Base-by-base conservation (phyloP, 73 alveolate species). In the Blepharisma stoltei region DNA sequence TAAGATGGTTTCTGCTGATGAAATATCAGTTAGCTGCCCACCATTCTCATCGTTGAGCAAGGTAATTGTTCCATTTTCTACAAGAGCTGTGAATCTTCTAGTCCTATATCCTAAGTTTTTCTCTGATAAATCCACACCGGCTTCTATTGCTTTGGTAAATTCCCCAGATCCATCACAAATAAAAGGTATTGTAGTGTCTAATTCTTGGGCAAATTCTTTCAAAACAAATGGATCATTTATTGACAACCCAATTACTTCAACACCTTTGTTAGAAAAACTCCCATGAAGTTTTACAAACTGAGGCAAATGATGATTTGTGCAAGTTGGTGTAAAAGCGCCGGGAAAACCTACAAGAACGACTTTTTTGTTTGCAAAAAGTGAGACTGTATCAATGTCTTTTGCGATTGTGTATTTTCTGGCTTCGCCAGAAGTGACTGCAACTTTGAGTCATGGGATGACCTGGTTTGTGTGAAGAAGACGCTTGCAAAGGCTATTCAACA, bases 311-410 rank as follows among this genome's bases (percentile, higher is more conserved):
- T 11, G 38, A 11, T 53, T 18, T 43, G 44, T 23, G 84, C 91
- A 83, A n/a, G 87, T 80, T 1, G 91, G 91, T 7, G 91, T 83
- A 68, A 52, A 83, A 9, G 88, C 87, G 1, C 91, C 91, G 5
- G 91, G 91, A 43, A 79, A 83, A 6, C 84, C 83, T 6, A 83
- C 81, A 6, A 83, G 49, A 6, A 83, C 82, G 8, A 83, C 86
- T 9, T 78, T 78, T 44, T 83, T 83, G 23, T 78, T 66, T 2
- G 70, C 69, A 5, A 78, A 60, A 27, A 55, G 60, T 23, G 66
- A 76, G 0, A 54, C 7, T 4, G 49, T 54, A 60, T 77, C 85
- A 27, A 82, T 81, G 46, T 25, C 46, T 60, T 60, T 60, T 60
- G 0, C 73, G 46, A 60, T 60, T 8, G 14, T 60, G 46, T 60